phyloP scores from a whole-genome alignment of 148 eudicot species.

The Rhododendron vialii region DNA sequence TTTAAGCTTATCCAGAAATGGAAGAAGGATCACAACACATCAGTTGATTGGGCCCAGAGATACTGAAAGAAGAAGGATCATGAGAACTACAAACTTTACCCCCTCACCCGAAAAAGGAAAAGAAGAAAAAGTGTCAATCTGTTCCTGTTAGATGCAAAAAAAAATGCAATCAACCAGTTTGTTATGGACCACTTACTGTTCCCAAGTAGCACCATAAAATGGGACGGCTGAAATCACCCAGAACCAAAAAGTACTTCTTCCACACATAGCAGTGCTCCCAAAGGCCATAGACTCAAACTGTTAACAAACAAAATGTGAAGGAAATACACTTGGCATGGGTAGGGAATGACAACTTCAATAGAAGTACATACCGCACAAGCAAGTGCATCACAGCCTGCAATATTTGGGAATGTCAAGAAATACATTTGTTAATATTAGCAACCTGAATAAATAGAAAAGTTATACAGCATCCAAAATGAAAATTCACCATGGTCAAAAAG shows the following conservation, averaged over 20 bases:
- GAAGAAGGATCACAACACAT: neutral
- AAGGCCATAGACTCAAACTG: constrained; percentile 92
- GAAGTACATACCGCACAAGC: constrained; percentile 76
- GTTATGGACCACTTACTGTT: constrained; percentile 50
- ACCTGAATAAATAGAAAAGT: neutral
- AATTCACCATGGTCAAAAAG: constrained; percentile 92
- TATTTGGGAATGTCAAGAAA: constrained; percentile 6
- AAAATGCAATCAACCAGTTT: constrained; percentile 8
- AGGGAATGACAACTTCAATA: neutral
- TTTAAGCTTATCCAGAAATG: neutral
- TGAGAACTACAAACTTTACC: neutral
- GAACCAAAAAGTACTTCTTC: constrained; percentile 80
- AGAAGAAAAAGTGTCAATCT: neutral
- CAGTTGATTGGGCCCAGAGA: neutral
- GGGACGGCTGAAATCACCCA: constrained; percentile 90
- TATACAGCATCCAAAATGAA: neutral
- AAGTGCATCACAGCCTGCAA: constrained; percentile 91
- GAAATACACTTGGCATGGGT: neutral
- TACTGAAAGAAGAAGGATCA: neutral
- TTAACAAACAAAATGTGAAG: constrained; percentile 9
- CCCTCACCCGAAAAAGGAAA: neutral
- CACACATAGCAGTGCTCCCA: constrained; percentile 93
- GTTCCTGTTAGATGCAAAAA: neutral
- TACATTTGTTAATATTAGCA: neutral
- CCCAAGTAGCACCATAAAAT: constrained; percentile 95